These are phyloP conservation scores for Backusella tuberculispora DNA, from an alignment of 192 early-diverging fungal genomes.

Conservation along the genomic window DNA sequence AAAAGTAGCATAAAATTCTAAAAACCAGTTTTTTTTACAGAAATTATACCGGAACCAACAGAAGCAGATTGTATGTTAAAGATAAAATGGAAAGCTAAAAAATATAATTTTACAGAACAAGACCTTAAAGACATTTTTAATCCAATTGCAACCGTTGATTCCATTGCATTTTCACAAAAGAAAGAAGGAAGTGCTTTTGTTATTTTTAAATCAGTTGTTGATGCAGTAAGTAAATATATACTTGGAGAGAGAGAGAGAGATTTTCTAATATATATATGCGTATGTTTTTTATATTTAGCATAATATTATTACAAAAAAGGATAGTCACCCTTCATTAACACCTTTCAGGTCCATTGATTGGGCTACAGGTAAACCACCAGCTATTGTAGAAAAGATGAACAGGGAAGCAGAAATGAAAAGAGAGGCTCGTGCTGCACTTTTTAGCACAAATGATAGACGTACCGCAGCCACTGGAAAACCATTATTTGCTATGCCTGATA, in stretches of 20 bases:
- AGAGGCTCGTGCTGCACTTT: constrained; percentile 15
- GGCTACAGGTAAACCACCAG: constrained; percentile 49
- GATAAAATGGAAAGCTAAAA: constrained; percentile 58
- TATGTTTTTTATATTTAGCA: constrained; percentile 36
- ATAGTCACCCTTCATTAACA: constrained; percentile 32
- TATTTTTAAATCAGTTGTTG: constrained; percentile 49
- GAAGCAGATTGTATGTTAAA: constrained; percentile 51
- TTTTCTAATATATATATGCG: neutral
- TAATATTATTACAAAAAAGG: constrained; percentile 44
- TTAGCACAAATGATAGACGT: constrained; percentile 17
- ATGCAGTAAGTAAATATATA: constrained; percentile 45
- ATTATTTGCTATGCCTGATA: constrained; percentile 19
- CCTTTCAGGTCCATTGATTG: constrained; percentile 48
- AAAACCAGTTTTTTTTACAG: constrained; percentile 2
- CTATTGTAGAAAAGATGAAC: constrained; percentile 40
- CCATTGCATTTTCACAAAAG: constrained; percentile 45
- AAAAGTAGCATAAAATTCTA: neutral
- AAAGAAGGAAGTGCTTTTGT: constrained; percentile 47
- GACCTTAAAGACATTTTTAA: constrained; percentile 39
- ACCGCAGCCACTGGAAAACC: constrained; percentile 21
- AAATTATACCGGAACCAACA: constrained; percentile 28
- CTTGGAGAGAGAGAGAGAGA: neutral
- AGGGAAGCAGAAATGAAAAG: constrained; percentile 21
- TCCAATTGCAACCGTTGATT: constrained; percentile 47
- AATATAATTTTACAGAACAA: constrained; percentile 39